Evolutionary conservation across 169 alveolate genomes (phyloP), one percentile per base, ranked within the genome.

Genomic region (Cryptosporidium sp.): DNA sequence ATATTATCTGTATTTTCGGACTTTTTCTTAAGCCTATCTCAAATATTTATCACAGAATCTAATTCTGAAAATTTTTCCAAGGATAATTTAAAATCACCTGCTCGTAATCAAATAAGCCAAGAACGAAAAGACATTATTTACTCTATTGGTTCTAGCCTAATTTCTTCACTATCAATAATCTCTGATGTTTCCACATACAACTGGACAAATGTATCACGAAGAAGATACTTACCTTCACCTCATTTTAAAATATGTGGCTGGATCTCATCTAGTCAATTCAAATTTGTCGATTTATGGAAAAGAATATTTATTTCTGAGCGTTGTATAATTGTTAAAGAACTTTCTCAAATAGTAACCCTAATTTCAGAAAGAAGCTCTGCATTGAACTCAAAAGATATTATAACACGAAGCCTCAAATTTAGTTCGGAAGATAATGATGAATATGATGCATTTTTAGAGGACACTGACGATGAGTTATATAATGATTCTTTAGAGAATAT

Each of bases 151-250:
- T 29, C 68, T 16, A 23, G 53, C 23, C 18, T 80, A 18, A 80
- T 80, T 33, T 60, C 52, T 1, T 80, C 70, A 37, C 26, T 80
- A 44, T 42, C 89, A 14, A 80, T 80, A 26, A 65, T 80, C 21
- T 62, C 89, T 23, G 75, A 80, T 45, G 89, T 62, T 12, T 65
- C 89, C 1, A 62, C 89, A 44, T 80, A 80, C 45, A 80, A 35
- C 39, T 80, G 89, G 89, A 80, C 89, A 29, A 31, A 61, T 37
- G 37, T 80, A 58, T 62, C 89, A n/a, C 89, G 89, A 26, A 60
- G 89, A 62, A 80, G 89, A 67, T 80, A 62, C 62, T 26, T 80
- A 23, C 80, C 89, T 23, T 80, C 89, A 39, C 89, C 89, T 44
- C 75, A 80, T 44, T 80, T 29, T 23, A 53, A 80, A 80, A 35